A percentile compares a stretch with the other conserved stretches of the same genome.
These are phyloP conservation scores for Mollisia scopiformis DNA, from an alignment of 2,329 filamentous ascomycete genomes.

Conservation along the genomic window DNA sequence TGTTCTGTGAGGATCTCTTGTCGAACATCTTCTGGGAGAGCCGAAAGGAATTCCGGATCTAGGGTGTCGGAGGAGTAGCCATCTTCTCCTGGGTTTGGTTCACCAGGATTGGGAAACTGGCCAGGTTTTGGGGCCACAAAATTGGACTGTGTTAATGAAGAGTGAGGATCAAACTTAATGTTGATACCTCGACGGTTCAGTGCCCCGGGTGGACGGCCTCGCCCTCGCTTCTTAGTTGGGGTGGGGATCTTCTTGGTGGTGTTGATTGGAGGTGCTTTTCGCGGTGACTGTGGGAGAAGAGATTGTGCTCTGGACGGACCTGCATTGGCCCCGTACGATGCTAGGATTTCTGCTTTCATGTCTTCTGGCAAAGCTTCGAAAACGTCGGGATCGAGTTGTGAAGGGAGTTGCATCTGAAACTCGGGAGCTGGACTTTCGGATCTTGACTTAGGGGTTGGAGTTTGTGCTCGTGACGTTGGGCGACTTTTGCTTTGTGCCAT, in stretches of 20 bases:
- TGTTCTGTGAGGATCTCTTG: constrained; percentile 79
- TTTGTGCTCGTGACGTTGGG: constrained; percentile 32
- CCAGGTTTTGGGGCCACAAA: constrained; percentile 55
- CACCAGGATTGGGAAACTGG: constrained; percentile 24
- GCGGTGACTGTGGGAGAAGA: constrained; percentile 50
- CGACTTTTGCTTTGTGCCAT: constrained; percentile 55
- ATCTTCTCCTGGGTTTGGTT: constrained; percentile 7
- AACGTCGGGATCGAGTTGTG: constrained; percentile 83
- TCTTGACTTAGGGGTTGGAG: constrained; percentile 35
- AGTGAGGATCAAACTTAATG: constrained; percentile 52
- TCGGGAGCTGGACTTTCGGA: constrained; percentile 27
- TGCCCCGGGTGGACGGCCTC: constrained; percentile 40
- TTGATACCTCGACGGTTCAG: constrained; percentile 34
- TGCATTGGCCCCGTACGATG: constrained; percentile 57
- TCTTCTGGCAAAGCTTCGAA: constrained; percentile 84
- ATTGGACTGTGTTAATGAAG: constrained; percentile 72
- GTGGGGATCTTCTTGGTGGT: constrained; percentile 37
- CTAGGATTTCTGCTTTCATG: constrained; percentile 81
- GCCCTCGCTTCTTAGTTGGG: constrained; percentile 68
- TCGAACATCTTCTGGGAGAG: constrained; percentile 80
- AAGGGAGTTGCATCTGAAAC: constrained; percentile 49
- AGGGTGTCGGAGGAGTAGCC: constrained; percentile 23
- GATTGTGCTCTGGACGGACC: constrained; percentile 37
- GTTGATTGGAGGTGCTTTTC: constrained; percentile 56
- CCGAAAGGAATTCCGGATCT: constrained; percentile 72